Percentiles rank a stretch among this genome's conserved stretches.
Evolutionary conservation across 768 basidiomycete genomes (phyloP).

Genomic region (Hygrophoropsis aurantiaca): DNA sequence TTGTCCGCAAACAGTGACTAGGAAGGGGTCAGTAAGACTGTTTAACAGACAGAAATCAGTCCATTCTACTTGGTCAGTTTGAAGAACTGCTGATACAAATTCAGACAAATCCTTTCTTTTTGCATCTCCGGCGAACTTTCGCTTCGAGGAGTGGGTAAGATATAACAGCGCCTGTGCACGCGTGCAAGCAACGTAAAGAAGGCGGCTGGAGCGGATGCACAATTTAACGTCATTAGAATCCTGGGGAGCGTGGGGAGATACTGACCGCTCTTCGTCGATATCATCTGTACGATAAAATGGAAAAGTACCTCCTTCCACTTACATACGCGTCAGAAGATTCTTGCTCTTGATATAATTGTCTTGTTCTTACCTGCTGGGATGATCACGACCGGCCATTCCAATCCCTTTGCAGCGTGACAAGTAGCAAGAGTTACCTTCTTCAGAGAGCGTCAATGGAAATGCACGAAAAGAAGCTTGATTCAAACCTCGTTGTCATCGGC

Average conservation of each 20-base stretch:
- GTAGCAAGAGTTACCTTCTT: constrained; percentile 85
- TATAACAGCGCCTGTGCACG: constrained; percentile 75
- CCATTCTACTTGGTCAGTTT: constrained; percentile 41
- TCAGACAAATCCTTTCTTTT: constrained; percentile 53
- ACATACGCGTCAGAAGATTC: neutral
- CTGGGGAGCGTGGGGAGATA: no score
- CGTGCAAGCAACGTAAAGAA: constrained; percentile 89
- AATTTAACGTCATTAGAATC: no score
- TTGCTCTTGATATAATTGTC: neutral
- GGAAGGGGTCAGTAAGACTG: neutral
- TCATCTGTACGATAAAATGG: constrained; percentile 77
- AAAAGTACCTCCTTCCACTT: constrained; percentile 73
- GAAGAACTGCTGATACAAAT: constrained; percentile 51
- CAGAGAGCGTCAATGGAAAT: neutral
- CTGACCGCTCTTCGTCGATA: constrained; percentile 77
- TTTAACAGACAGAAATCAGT: constrained; percentile 17
- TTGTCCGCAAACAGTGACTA: constrained; percentile 43
- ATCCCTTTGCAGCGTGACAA: constrained; percentile 86
- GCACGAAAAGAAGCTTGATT: neutral
- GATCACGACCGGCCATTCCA: constrained; percentile 92
- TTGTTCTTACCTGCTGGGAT: constrained; percentile 58
- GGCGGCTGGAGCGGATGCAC: no score
- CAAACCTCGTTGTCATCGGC: constrained; percentile 46
- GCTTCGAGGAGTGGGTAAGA: constrained; percentile 46
- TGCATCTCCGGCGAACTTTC: constrained; percentile 56